Base-by-base conservation (phyloP, 202 grass and related monocot species). In the Digitaria exilis region DNA sequence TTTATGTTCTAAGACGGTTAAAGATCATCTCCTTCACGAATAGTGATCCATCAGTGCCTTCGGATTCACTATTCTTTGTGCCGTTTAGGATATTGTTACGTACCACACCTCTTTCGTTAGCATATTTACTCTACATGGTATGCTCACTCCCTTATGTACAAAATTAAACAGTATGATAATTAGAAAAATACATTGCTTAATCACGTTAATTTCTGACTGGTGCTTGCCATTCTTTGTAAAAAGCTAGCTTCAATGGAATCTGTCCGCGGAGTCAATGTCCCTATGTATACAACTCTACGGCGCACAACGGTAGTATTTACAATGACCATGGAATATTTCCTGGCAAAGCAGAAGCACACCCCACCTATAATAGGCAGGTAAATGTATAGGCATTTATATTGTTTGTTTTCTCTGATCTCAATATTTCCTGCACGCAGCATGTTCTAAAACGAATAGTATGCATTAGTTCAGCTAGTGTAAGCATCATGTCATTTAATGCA, bases 101-200 rank as follows among this genome's bases (percentile, higher is more conserved):
- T 50, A 98, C 96, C 17, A 80, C 89, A 81, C 96, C 96, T 43
- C 96, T 98, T 69, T 98, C 96, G 34, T 67, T 98, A 71, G 72
- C 93, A 21, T 98, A 98, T 77, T 91, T 98, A 83, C 89, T 98
- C 70, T 98, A 98, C 72, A 98, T 98, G 96, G 96, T 99, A 99
- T 43, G 77, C 28, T 74, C 42, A 67, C 69, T 87, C 51, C 81
- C 56, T 88, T 9, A 2, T 18, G 62, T 63, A 87, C 8, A 62
- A 14, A 12, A 73, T 25, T 21, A 21, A 80, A 30, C 9, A 71
- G 70, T 63, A 32, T 19, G 58, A 52, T 71, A 21, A 28, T 15
- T 74, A 32, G 16, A 19, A 30, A 63, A 19, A 48, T 57, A 13
- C 60, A 42, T 72, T 83, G 25, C 57, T 18, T 65, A 42, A 64